These are phyloP conservation scores for Aethionema arabicum DNA, from an alignment of 345 rosid genomes.

Conservation along the genomic window DNA sequence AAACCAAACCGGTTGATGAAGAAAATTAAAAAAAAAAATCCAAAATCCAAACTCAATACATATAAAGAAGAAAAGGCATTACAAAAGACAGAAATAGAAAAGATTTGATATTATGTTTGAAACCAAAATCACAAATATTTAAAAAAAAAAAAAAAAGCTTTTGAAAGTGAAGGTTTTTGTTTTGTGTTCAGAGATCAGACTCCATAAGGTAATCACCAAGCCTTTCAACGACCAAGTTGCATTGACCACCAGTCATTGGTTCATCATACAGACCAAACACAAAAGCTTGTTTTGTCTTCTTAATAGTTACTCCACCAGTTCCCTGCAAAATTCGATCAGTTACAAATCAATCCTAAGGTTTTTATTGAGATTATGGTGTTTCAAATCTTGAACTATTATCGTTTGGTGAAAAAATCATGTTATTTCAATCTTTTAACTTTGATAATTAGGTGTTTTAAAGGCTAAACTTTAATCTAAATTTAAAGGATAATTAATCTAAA, in stretches of 20 bases:
- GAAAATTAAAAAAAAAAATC: constrained; percentile 13
- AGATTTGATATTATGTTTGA: constrained; percentile 21
- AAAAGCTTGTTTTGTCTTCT: constrained; percentile 56
- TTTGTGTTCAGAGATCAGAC: constrained; percentile 50
- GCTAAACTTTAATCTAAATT: neutral
- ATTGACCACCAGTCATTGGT: constrained; percentile 40
- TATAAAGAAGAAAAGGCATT: constrained; percentile 21
- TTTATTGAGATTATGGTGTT: too few relatives aligned
- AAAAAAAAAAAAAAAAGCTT: constrained; percentile 1
- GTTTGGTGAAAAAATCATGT: too few relatives aligned
- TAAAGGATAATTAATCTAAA: neutral
- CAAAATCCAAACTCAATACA: constrained; percentile 24
- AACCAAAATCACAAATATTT: constrained; percentile 28
- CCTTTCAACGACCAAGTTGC: constrained; percentile 43
- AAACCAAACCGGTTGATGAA: neutral
- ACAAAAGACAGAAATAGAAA: constrained; percentile 30
- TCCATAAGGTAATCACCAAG: constrained; percentile 76
- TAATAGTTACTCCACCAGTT: constrained; percentile 72
- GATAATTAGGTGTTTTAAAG: too few relatives aligned
- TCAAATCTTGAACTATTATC: too few relatives aligned
- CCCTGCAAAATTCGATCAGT: constrained; percentile 49
- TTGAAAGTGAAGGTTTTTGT: neutral
- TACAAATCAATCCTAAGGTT: neutral
- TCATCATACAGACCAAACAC: constrained; percentile 40
- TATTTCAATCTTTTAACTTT: too few relatives aligned